These are phyloP conservation scores for Talaromyces sp. DNA, from an alignment of 2,329 filamentous ascomycete genomes.

Conservation along the genomic window DNA sequence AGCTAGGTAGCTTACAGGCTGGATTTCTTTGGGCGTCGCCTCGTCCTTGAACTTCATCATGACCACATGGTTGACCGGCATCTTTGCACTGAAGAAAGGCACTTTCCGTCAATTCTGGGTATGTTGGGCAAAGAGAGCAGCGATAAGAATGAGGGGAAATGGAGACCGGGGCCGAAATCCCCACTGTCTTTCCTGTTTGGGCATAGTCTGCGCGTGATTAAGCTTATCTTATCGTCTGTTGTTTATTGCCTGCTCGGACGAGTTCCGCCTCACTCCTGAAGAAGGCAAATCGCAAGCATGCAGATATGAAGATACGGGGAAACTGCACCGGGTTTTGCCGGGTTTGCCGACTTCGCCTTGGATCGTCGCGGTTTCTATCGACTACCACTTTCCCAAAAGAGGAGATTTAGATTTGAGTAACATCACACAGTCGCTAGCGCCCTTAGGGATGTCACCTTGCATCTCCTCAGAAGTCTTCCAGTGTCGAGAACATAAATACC, in stretches of 20 bases:
- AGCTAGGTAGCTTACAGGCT: conserved; percentile 2
- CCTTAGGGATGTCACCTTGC: background rate
- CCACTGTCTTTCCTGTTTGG: background rate
- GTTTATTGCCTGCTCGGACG: too few relatives aligned
- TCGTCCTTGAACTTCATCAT: conserved; percentile 15
- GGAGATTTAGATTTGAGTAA: background rate
- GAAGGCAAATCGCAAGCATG: too few relatives aligned
- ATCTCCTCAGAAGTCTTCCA: background rate
- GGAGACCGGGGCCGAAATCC: background rate
- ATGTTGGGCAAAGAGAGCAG: background rate
- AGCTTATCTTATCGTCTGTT: conserved; percentile 6
- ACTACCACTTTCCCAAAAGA: background rate
- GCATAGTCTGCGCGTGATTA: background rate
- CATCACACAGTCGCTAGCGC: background rate
- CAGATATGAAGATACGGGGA: background rate
- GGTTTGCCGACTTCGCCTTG: background rate
- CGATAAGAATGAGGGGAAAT: conserved; percentile 3
- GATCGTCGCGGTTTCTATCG: background rate
- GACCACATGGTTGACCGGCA: conserved; percentile 12
- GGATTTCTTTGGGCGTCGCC: conserved; percentile 5
- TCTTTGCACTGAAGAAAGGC: background rate
- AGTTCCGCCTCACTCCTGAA: too few relatives aligned
- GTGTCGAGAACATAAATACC: background rate
- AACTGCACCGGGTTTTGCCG: background rate
- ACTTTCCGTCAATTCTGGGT: background rate